Evolutionary conservation across 2,329 filamentous ascomycete genomes (phyloP).

Genomic region (Hypocreales sp.): DNA sequence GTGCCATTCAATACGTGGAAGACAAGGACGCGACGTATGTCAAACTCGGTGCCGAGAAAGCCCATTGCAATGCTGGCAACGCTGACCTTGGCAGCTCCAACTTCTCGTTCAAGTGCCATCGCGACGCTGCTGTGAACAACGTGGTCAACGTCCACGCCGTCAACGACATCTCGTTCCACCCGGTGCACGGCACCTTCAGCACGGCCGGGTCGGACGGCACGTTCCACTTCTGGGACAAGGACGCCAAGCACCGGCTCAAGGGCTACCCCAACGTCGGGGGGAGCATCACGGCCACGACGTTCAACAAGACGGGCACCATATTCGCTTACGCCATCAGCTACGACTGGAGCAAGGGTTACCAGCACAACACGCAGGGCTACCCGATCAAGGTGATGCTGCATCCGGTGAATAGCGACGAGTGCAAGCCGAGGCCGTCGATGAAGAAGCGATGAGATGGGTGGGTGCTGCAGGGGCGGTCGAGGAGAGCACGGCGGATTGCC

Average conservation of each 20-base stretch:
- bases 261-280: conserved; percentile 76
- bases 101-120: conserved; percentile 99
- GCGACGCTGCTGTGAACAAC: conserved; percentile 61
- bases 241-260: conserved; percentile 77
- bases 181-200: conserved; percentile 92
- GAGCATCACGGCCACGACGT: conserved; percentile 80
- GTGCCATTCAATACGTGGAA: conserved; percentile 95
- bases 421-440: conserved; percentile 42
- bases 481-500: too few species aligned
- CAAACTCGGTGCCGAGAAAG: neutral
- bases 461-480: too few species aligned
- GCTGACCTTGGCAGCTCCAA: conserved; percentile 57
- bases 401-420: conserved; percentile 48
- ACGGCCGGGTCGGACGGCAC: conserved; percentile 92
- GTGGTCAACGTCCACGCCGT: conserved; percentile 84
- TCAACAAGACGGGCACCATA: conserved; percentile 71
- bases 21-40: conserved; percentile 71
- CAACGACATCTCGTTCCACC: conserved; percentile 97
- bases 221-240: conserved; percentile 94
- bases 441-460: conserved; percentile 39
- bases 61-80: too few species aligned
- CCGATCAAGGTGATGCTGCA: conserved; percentile 79
- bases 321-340: conserved; percentile 88
- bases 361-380: conserved; percentile 59
- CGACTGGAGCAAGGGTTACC: conserved; percentile 96